These are phyloP conservation scores for Talaromyces albobiverticillius DNA, from an alignment of 2,329 filamentous ascomycete species.

Conservation along the genomic window DNA sequence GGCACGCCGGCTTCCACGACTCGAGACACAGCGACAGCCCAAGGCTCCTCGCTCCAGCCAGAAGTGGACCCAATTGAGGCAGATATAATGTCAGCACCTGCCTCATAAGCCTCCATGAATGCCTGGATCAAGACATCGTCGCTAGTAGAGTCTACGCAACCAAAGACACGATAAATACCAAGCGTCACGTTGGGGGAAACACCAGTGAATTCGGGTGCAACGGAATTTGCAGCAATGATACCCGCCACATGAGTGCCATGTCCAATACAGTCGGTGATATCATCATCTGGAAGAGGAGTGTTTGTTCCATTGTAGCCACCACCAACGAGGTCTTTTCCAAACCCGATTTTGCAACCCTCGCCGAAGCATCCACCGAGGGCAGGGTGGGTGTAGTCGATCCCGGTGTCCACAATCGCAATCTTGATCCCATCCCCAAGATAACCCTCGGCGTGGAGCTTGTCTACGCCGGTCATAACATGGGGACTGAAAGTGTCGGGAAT, in stretches of 20 bases:
- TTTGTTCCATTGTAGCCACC: slow-evolving; percentile 43
- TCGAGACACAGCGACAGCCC: slow-evolving; percentile 12
- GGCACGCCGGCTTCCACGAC: slow-evolving; percentile 15
- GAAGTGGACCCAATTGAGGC: slow-evolving; percentile 31
- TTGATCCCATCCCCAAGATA: slow-evolving; percentile 18
- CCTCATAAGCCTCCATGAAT: slow-evolving; percentile 60
- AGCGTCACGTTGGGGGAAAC: slow-evolving; percentile 57
- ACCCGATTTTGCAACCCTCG: slow-evolving; percentile 55
- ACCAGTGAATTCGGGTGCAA: slow-evolving; percentile 56
- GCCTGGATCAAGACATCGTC: slow-evolving; percentile 60
- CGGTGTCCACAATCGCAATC: slow-evolving; percentile 25
- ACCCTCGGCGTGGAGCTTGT: slow-evolving; percentile 21
- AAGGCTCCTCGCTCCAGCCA: slow-evolving; percentile 30
- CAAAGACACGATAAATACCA: slow-evolving; percentile 58
- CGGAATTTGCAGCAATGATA: slow-evolving; percentile 58
- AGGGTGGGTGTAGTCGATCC: slow-evolving; percentile 61
- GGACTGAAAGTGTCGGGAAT: slow-evolving; percentile 9
- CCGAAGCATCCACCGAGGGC: slow-evolving; percentile 65
- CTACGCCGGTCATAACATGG: slow-evolving; percentile 21
- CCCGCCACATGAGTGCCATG: slow-evolving; percentile 64
- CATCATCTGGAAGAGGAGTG: slow-evolving; percentile 44
- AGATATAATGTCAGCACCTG: slow-evolving; percentile 45
- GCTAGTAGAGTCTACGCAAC: slow-evolving; percentile 50
- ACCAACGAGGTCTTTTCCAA: slow-evolving; percentile 58
- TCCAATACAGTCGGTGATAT: slow-evolving; percentile 57